Evolutionary conservation across 2,329 filamentous ascomycete species (phyloP).

Genomic region (Leptographium galeiforme): DNA sequence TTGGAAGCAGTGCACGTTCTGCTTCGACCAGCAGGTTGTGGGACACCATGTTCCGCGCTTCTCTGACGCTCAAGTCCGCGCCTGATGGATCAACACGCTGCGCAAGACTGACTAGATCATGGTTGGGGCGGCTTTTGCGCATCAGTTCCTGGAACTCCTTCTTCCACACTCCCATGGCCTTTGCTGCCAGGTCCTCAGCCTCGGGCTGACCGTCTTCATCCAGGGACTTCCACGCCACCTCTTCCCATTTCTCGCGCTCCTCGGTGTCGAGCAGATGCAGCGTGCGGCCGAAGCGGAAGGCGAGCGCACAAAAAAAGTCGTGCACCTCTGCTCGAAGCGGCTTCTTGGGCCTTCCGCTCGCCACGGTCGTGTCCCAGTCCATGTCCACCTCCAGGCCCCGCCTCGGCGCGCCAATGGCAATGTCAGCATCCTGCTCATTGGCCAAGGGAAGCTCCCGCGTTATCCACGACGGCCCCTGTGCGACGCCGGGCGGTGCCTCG

Average conservation of each 20-base stretch:
- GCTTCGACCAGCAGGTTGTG: conserved; percentile 29
- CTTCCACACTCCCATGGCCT: conserved; percentile 4
- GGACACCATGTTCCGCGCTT: conserved; percentile 19
- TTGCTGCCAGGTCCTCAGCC: neutral
- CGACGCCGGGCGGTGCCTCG: neutral
- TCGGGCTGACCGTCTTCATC: neutral
- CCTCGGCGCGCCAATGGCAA: conserved; percentile 8
- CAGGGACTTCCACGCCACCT: neutral
- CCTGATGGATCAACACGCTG: conserved; percentile 17
- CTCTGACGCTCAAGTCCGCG: conserved; percentile 5
- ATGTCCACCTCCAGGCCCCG: conserved; percentile 7
- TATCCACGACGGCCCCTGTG: conserved; percentile 1
- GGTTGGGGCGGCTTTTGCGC: neutral
- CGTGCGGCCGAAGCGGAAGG: conserved; percentile 16
- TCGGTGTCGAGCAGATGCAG: conserved; percentile 11
- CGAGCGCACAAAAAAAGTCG: conserved; percentile 16
- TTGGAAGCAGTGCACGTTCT: conserved; percentile 26
- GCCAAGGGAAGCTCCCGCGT: neutral
- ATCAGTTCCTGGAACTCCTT: conserved; percentile 2
- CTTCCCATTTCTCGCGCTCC: conserved; percentile 1
- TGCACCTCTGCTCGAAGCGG: conserved; percentile 7
- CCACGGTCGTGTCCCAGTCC: conserved; percentile 8
- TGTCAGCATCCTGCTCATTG: conserved; percentile 7
- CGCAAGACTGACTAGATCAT: conserved; percentile 17
- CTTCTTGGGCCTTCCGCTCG: neutral